Conservation (phyloP, 768 basidiomycete genomes). For the Panaeolus cyanescens region DNA sequence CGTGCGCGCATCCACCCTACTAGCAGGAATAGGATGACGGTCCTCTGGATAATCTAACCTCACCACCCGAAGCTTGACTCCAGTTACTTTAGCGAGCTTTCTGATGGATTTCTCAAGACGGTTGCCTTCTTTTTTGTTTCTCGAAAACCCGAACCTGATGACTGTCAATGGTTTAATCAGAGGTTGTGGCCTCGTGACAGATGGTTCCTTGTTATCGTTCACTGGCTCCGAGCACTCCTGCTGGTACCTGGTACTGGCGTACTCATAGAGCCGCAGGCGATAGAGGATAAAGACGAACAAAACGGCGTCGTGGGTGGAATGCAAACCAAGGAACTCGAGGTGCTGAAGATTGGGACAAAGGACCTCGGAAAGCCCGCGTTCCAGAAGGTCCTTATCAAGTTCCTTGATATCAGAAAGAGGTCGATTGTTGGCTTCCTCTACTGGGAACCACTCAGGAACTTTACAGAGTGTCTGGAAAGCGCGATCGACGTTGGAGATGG, state of each 20-base stretch:
- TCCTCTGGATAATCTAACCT: background rate
- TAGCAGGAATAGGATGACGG: too few relatives aligned
- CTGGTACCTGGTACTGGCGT: background rate
- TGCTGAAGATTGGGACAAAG: background rate
- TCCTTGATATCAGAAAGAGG: background rate
- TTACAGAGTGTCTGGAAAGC: background rate
- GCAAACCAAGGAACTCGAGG: background rate
- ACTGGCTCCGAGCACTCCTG: background rate
- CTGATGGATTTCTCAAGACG: background rate
- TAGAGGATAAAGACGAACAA: background rate
- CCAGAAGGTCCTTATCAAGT: background rate
- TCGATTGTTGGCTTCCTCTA: background rate
- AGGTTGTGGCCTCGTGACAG: background rate
- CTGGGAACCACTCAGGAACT: background rate
- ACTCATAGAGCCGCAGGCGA: background rate
- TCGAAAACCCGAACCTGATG: background rate
- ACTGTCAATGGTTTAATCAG: background rate
- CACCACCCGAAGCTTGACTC: background rate
- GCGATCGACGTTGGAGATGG: background rate
- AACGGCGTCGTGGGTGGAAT: background rate
- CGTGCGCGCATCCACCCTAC: background rate
- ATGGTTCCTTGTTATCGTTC: background rate
- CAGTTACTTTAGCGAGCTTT: background rate
- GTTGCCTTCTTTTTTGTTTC: background rate
- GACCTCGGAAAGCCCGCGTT: background rate